These are phyloP conservation scores for Aurantiochytrium sp. DNA, from an alignment of 108 stramenopile genomes.

Conservation along the genomic window DNA sequence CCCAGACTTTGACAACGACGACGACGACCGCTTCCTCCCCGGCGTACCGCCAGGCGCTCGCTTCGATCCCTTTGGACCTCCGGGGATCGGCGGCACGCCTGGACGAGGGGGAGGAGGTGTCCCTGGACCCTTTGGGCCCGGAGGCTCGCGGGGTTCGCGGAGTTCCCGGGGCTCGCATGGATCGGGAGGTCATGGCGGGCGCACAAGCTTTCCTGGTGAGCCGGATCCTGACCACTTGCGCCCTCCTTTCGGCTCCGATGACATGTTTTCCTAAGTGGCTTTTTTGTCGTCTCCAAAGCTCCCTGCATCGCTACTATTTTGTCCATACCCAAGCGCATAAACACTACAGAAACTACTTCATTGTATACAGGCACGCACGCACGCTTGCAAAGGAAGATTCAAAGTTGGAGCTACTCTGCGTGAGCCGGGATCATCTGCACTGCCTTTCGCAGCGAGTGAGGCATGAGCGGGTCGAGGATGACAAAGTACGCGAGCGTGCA, in stretches of 20 bases:
- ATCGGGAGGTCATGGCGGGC: background rate
- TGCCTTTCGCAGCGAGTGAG: background rate
- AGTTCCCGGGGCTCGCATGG: background rate
- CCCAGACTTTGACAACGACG: background rate
- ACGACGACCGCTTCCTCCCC: background rate
- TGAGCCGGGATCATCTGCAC: background rate
- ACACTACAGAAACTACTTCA: too few species aligned
- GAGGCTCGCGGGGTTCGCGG: background rate
- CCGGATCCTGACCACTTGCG: background rate
- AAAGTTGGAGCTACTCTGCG: background rate
- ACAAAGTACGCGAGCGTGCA: background rate
- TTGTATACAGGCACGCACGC: too few species aligned
- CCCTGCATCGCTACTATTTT: too few species aligned
- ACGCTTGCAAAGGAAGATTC: background rate
- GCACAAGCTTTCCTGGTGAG: background rate
- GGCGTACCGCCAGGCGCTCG: background rate
- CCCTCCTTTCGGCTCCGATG: background rate
- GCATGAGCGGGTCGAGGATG: background rate
- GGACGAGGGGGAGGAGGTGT: background rate
- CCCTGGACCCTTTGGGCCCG: background rate
- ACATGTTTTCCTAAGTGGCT: background rate
- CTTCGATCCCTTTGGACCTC: constrained; percentile 10
- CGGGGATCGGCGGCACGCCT: background rate
- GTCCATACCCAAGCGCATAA: too few species aligned
- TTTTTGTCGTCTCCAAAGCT: too few species aligned